Base-by-base conservation (phyloP, 257 asterid species). In the Verbena officinalis region DNA sequence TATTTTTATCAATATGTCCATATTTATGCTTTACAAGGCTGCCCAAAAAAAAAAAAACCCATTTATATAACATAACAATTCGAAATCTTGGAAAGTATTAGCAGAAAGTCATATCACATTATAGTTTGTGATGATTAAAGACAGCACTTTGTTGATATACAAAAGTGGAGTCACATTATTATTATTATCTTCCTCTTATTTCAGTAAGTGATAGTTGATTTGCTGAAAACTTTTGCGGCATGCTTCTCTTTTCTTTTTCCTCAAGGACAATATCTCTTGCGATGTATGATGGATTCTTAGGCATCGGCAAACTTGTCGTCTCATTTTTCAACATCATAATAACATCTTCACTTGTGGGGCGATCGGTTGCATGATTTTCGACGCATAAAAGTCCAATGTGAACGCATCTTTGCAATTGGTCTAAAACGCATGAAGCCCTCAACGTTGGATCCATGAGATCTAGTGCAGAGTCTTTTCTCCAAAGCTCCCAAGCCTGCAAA, bases 401-500 rank as follows among this genome's bases (percentile, higher is more conserved):
- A 30, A 87, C 67, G 65, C 78, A 77, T 71, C 81, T 72, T 12
- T 68, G 65, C 44, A 84, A 4, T 69, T 67, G 81, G 22, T 63
- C 74, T 21, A 30, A 46, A 16, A n/a, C 53, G 64, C 78, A 76
- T 11, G 83, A 66, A 58, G 66, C 65, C 9, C 51, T 73, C 17
- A 85, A 64, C 7, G 40, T 48, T 21, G 80, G 84, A 75, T 85
- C 88, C 72, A 74, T 64, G 20, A 88, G 53, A 40, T 78, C 77
- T 43, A 66, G 30, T 6, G 78, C 81, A 54, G 43, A 45, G 38
- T 51, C 78, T n/a, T 65, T 68, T 39, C 33, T 55, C 91, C 89
- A 85, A 14, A 68, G 74, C 72, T 81, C 86, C 89, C 94, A 88
- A 8, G 81, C 87, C 91, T 88, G 67, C 62, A 73, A 19, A 16